Evolutionary conservation across 2,329 filamentous ascomycete genomes (phyloP).

Genomic region (Diplodia mutila): DNA sequence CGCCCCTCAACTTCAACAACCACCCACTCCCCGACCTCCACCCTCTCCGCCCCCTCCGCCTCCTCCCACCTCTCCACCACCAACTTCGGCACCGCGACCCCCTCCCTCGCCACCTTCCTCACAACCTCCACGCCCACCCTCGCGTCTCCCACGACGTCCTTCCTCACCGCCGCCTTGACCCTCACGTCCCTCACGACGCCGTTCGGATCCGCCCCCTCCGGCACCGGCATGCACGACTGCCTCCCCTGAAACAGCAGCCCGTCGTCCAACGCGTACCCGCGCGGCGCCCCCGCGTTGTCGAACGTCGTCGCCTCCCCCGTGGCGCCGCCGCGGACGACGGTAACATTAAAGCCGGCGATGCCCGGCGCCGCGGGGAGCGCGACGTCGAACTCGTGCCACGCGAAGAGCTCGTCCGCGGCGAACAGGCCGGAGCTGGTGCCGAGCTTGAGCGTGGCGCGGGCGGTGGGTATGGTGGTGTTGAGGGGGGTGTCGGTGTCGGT

Average conservation of each 20-base stretch:
- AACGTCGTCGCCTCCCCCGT: background rate
- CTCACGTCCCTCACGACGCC: background rate
- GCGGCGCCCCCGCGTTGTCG: slow-evolving; percentile 3
- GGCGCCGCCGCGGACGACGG: background rate
- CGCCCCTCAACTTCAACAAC: background rate
- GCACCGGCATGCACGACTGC: background rate
- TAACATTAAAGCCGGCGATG: slow-evolving; percentile 5
- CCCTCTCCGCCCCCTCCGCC: background rate
- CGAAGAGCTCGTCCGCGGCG: background rate
- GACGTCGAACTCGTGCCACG: slow-evolving; percentile 21
- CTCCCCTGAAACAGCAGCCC: background rate
- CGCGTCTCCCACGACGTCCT: background rate
- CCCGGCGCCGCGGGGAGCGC: background rate
- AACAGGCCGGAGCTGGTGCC: slow-evolving; percentile 12
- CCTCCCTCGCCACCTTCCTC: background rate
- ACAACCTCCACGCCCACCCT: background rate
- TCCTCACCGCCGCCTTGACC: background rate
- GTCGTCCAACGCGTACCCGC: background rate
- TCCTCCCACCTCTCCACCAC: background rate
- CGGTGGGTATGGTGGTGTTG: slow-evolving; percentile 14
- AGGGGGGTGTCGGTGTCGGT: background rate
- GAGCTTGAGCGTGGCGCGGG: background rate
- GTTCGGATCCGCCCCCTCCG: background rate
- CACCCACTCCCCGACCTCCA: slow-evolving; percentile 10
- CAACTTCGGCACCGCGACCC: background rate